Base-by-base conservation (phyloP, 1,139 yeast species). In the Candida sojae region DNA sequence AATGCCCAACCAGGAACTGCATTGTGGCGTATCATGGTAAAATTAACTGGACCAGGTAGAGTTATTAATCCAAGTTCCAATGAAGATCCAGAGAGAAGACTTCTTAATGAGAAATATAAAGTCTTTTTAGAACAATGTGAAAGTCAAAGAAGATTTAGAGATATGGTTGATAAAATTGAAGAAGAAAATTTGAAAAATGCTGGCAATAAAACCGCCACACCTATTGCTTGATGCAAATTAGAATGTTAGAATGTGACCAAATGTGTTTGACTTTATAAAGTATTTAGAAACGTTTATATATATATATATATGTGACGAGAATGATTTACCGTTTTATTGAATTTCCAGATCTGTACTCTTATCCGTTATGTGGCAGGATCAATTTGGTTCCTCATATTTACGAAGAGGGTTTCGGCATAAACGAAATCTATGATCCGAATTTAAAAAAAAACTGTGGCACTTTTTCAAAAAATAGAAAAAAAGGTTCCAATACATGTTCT, bases 121-220 rank as follows among this genome's bases (percentile, higher is more conserved):
- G 81, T 93, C 40, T 91, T 90, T 77, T 73, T 90, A 54, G 97
- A 92, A 61, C 96, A 89, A 80, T 90, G 96, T 48, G 79, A 73
- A 57, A 80, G 86, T 43, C 98, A 93, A 68, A 85, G 79, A 59
- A 80, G 76, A 58, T 93, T 88, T 69, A 80, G 98, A 65, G 68
- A 72, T 28, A 63, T 81, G 68, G 90, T 92, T 43, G 90, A 86
- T 58, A 67, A 68, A 42, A 75, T 83, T 3, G 89, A 83, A 59
- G 61, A 59, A 7, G 66, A 58, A 44, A 67, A 61, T 53, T 47
- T 58, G 23, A 36, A 51, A 60, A 55, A 44, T 10, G 33, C 41
- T 13, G 5, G 33, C 26, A 17, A 17, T 17, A 41, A 33, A 33
- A 47, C 7, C 39, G 35, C 7, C 39, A 32, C 53, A 31, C 51